Base-by-base conservation (phyloP, 164 flowering plant species). In the Akebia trifoliata region DNA sequence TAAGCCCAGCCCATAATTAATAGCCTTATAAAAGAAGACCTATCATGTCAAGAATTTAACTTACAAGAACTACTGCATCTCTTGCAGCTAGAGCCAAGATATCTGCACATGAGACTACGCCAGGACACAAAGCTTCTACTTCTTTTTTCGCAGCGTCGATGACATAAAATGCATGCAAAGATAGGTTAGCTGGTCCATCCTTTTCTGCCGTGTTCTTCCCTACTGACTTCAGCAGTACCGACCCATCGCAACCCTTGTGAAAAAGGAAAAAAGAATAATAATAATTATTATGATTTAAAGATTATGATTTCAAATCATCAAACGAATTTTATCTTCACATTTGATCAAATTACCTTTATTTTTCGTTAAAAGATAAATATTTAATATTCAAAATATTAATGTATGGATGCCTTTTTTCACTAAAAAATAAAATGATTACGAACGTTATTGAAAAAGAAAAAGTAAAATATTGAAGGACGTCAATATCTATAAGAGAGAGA, bases 21-120 rank as follows among this genome's bases (percentile, higher is more conserved):
- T 7, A 28, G 1, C 34, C 36, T 34, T 34, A 26, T 8, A 49
- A 49, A 20, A 8, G 11, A 45, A 45, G 18, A 18, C 20, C 22
- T 45, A 8, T 18, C 49, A 20, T 15, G 4, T n/a, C n/a, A n/a
- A n/a, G n/a, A n/a, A n/a, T n/a, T n/a, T 28, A 14, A 35, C 70
- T 76, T 43, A 90, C 95, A 66, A 90, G 68, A 8, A 69, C 71
- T 2, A 90, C 95, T 0, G 85, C 88, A 67, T 90, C 95, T 37
- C 95, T 75, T 12, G 95, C 95, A 56, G 95, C 88, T 0, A 90
- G 68, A 59, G 97, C 95, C 45, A 90, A 43, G 24, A 90, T 83
- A 60, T 90, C 97, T 35, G 97, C 97, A 70, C 97, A 90, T 35
- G 97, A 90, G 49, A 90, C 97, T n/a, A 83, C 83, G 10, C 90